phyloP scores from a whole-genome alignment of 371 early-diverging fungal species.

The Mucor lusitanicus region DNA sequence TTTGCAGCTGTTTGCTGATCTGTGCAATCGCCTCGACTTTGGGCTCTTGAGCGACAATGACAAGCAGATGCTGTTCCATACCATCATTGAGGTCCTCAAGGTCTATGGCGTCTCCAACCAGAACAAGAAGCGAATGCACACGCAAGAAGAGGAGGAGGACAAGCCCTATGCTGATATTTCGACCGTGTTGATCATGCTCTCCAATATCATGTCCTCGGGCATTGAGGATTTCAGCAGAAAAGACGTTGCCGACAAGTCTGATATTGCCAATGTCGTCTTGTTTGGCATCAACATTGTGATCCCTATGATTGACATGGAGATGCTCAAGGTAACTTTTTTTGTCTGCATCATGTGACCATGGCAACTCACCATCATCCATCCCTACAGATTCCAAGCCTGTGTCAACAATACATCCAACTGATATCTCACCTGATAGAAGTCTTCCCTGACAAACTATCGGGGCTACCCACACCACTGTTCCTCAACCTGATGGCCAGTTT shows the following conservation, averaged over 20 bases:
- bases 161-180: slow-evolving; percentile 71
- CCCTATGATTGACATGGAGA: slow-evolving; percentile 71
- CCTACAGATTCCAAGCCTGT: slow-evolving; percentile 65
- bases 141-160: slow-evolving; percentile 65
- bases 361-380: neutral
- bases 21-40: slow-evolving; percentile 55
- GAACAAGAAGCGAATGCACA: slow-evolving; percentile 56
- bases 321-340: slow-evolving; percentile 61
- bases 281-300: slow-evolving; percentile 69
- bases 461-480: slow-evolving; percentile 57
- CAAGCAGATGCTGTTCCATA: slow-evolving; percentile 46
- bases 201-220: slow-evolving; percentile 62
- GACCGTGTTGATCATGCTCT: slow-evolving; percentile 60
- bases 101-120: slow-evolving; percentile 54
- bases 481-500: slow-evolving; percentile 66
- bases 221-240: slow-evolving; percentile 56
- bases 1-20: slow-evolving; percentile 58
- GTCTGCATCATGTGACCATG: neutral
- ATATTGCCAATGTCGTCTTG: slow-evolving; percentile 69
- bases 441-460: slow-evolving; percentile 66
- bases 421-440: slow-evolving; percentile 67
- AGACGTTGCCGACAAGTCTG: neutral
- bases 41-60: slow-evolving; percentile 43
- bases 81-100: slow-evolving; percentile 52
- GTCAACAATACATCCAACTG: slow-evolving; percentile 68